Percentiles rank a stretch among this genome's conserved stretches.
Conservation (phyloP, 116 monocot species). For the Posidonia oceanica region DNA sequence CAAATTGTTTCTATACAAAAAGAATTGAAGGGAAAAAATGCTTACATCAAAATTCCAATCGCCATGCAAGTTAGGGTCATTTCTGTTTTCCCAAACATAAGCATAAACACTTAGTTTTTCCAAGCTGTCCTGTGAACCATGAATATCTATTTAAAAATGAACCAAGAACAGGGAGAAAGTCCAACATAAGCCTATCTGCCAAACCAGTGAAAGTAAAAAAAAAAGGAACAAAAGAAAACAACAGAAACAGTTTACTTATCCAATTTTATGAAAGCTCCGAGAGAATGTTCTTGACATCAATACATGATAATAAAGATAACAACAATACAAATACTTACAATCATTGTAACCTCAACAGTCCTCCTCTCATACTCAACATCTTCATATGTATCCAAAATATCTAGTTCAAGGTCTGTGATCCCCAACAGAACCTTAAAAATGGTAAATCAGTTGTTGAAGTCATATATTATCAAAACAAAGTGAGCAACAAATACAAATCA, state of each 20-base stretch:
- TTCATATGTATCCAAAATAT: conserved; percentile 30
- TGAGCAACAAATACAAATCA: no score
- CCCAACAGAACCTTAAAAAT: conserved; percentile 22
- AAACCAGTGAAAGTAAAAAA: not conserved
- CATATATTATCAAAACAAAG: no score
- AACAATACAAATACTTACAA: conserved; percentile 14
- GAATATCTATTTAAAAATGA: not conserved
- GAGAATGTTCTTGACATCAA: not conserved
- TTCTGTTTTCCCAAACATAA: conserved; percentile 71
- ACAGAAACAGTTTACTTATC: no score
- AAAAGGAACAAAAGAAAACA: no score
- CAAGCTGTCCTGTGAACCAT: conserved; percentile 35
- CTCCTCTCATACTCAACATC: conserved; percentile 29
- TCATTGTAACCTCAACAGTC: conserved; percentile 16
- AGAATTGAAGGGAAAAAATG: not conserved
- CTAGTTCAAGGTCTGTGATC: conserved; percentile 30
- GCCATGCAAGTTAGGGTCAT: conserved; percentile 62
- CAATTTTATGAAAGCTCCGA: not conserved
- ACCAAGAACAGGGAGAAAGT: not conserved
- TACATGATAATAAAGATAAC: not conserved
- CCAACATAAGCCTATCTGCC: not conserved
- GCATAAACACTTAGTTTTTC: conserved; percentile 49
- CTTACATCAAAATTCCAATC: conserved; percentile 88
- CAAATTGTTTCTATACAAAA: no score
- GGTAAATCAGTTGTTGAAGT: not conserved